Conservation (phyloP, 2,329 filamentous ascomycete genomes). For the Diaporthe helianthi region DNA sequence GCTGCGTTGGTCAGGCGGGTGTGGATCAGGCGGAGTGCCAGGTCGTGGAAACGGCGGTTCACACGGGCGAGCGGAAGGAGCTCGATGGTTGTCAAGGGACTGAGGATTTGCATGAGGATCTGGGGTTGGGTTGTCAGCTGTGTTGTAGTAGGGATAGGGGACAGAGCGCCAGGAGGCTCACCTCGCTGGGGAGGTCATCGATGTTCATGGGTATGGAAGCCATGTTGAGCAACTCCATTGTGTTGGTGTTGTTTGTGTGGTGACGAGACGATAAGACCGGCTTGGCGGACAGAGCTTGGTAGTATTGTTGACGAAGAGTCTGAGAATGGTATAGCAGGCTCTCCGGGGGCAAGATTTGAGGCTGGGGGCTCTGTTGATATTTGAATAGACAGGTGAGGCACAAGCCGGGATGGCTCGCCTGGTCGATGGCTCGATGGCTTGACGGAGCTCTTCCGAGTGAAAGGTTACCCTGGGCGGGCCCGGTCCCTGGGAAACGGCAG, state of each 20-base stretch:
- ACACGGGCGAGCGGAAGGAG: constrained; percentile 41
- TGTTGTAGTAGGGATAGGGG: neutral
- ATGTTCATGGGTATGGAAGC: constrained; percentile 29
- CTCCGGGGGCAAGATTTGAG: constrained; percentile 33
- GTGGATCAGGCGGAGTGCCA: constrained; percentile 41
- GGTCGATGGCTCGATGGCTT: neutral
- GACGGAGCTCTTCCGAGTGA: neutral
- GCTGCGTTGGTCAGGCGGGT: constrained; percentile 53
- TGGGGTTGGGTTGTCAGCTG: constrained; percentile 33
- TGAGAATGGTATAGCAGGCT: constrained; percentile 19
- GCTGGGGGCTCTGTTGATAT: constrained; percentile 16
- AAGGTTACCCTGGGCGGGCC: constrained; percentile 8
- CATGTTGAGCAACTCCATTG: constrained; percentile 30
- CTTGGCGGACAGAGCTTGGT: constrained; percentile 8
- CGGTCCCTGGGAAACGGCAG: constrained; percentile 10
- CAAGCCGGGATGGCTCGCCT: neutral
- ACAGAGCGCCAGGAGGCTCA: neutral
- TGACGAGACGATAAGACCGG: constrained; percentile 22
- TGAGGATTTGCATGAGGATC: constrained; percentile 44
- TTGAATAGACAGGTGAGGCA: constrained; percentile 3
- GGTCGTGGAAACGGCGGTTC: constrained; percentile 43
- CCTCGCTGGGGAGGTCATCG: constrained; percentile 35
- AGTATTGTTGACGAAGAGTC: constrained; percentile 30
- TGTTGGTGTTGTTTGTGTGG: neutral
- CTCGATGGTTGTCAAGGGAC: constrained; percentile 39